Percentiles rank a stretch among this genome's conserved stretches.
These are phyloP conservation scores for Parachlorella kessleri DNA, from an alignment of 139 green algal genomes.

Conservation along the genomic window DNA sequence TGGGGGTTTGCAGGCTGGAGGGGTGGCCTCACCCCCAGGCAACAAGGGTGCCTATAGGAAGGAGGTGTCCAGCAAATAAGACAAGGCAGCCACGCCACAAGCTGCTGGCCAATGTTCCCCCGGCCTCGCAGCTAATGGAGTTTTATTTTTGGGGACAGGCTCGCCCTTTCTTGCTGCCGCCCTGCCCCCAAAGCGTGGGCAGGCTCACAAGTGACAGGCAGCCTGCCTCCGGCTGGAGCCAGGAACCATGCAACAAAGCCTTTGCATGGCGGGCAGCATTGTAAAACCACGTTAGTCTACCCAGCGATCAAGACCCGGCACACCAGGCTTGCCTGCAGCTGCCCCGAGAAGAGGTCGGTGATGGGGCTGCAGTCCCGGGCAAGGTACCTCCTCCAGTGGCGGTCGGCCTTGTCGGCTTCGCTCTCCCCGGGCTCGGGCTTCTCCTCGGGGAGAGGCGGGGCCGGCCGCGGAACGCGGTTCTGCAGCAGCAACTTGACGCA, in stretches of 20 bases:
- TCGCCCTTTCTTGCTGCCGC: no score
- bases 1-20: no score
- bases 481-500: slow-evolving; percentile 10
- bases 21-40: no score
- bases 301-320: neutral
- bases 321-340: slow-evolving; percentile 39
- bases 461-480: slow-evolving; percentile 23
- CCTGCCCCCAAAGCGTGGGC: neutral
- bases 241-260: no score
- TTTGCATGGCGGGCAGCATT: no score
- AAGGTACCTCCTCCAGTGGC: slow-evolving; percentile 40
- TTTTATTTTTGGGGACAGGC: no score
- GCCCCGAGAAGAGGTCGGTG: slow-evolving; percentile 56
- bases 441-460: slow-evolving; percentile 6
- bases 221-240: no score
- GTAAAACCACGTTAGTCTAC: no score
- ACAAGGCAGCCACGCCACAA: neutral
- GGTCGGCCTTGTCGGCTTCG: slow-evolving; percentile 52
- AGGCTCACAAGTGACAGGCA: no score
- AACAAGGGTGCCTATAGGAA: no score
- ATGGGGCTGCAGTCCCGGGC: slow-evolving; percentile 36
- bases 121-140: no score
- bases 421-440: slow-evolving; percentile 20
- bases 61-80: neutral
- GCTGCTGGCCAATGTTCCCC: neutral